A percentile compares a stretch with the other conserved stretches of the same genome.
These are phyloP conservation scores for Obelidium mucronatum DNA, from an alignment of 192 early-diverging fungal species.

Conservation along the genomic window DNA sequence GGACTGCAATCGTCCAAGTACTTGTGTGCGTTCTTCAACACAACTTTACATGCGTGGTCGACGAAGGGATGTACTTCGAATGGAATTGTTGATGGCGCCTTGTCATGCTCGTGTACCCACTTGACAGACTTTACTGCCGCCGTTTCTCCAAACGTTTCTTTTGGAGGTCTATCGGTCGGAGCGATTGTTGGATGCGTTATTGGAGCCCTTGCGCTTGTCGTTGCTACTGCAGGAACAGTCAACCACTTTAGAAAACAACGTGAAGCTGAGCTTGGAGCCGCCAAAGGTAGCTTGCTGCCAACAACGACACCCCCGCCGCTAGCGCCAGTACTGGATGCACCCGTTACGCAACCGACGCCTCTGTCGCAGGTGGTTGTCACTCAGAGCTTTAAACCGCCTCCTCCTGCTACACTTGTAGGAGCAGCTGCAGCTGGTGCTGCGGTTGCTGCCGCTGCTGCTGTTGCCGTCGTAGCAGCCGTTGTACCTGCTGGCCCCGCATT, in stretches of 20 bases:
- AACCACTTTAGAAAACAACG: constrained; percentile 20
- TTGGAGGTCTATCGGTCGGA: constrained; percentile 14
- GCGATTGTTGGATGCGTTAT: constrained; percentile 34
- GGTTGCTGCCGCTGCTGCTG: neutral
- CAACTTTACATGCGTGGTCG: constrained; percentile 1
- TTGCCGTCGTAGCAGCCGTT: neutral
- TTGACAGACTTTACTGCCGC: constrained; percentile 11
- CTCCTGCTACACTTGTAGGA: neutral
- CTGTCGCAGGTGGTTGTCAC: neutral
- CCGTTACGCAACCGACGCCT: neutral
- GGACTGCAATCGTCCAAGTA: neutral
- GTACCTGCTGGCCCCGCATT: neutral
- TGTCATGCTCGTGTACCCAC: constrained; percentile 33
- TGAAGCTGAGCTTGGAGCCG: neutral
- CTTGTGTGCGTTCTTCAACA: constrained; percentile 27
- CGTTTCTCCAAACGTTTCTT: neutral
- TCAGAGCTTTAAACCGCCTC: neutral
- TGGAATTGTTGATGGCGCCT: neutral
- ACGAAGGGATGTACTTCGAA: constrained; percentile 4
- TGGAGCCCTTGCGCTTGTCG: constrained; percentile 27
- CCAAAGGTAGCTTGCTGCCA: constrained; percentile 17
- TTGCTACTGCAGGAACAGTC: constrained; percentile 25
- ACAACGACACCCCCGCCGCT: constrained; percentile 10
- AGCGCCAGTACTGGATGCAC: neutral
- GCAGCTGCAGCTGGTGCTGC: neutral